Conservation (phyloP, 148 eudicot species). For the Arctostaphylos glauca region DNA sequence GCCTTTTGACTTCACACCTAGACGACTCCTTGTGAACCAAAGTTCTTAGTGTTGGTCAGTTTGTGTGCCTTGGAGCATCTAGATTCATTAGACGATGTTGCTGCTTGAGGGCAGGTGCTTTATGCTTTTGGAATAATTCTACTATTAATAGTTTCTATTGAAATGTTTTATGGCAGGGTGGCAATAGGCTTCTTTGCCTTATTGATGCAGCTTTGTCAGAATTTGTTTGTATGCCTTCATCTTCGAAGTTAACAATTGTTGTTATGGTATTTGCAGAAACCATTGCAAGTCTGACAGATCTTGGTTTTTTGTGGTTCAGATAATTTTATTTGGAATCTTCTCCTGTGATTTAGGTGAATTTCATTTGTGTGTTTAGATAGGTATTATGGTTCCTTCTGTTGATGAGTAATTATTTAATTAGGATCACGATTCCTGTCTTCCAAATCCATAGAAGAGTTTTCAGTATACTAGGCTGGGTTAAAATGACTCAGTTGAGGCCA, state of each 20-base stretch:
- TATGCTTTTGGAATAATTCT: not conserved
- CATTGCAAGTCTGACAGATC: conserved; percentile 80
- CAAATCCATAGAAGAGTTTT: not conserved
- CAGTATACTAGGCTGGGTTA: not conserved
- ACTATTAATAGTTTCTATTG: not conserved
- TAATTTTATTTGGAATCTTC: conserved; percentile 97
- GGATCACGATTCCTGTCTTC: not conserved
- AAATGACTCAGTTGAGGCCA: too few relatives aligned
- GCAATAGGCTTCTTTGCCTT: not conserved
- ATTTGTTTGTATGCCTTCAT: not conserved
- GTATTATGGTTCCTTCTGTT: not conserved
- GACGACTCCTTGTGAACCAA: not conserved
- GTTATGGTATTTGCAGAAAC: conserved; percentile 59
- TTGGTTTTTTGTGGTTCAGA: conserved; percentile 98
- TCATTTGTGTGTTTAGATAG: not conserved
- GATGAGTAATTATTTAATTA: conserved; percentile 7
- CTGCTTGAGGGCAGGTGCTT: not conserved
- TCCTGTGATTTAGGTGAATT: conserved; percentile 91
- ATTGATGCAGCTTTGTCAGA: not conserved
- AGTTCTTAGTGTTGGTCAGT: not conserved
- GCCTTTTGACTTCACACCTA: not conserved
- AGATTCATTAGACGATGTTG: not conserved
- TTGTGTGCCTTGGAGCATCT: not conserved
- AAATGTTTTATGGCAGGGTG: not conserved
- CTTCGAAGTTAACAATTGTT: conserved; percentile 6